Conservation (phyloP, 768 basidiomycete species). For the Podaxis sp. region DNA sequence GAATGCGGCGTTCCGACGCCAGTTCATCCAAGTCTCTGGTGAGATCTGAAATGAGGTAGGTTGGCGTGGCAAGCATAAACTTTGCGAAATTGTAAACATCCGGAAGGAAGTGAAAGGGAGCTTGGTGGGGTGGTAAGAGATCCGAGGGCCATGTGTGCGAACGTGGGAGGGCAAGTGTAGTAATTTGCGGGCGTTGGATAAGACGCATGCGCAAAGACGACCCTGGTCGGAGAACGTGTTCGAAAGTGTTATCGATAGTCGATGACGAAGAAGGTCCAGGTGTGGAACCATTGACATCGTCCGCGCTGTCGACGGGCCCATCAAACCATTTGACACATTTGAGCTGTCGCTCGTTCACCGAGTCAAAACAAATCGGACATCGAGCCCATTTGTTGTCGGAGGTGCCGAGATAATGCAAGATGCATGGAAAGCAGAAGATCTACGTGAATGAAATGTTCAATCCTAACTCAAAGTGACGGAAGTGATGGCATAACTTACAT, state of each 20-base stretch:
- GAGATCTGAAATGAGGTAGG: slow-evolving; percentile 76
- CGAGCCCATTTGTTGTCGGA: slow-evolving; percentile 89
- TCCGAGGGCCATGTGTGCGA: slow-evolving; percentile 95
- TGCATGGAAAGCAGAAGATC: slow-evolving; percentile 96
- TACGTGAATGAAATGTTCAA: slow-evolving; percentile 29
- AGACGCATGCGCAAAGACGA: slow-evolving; percentile 80
- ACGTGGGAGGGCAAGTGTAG: slow-evolving; percentile 91
- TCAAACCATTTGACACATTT: slow-evolving; percentile 93
- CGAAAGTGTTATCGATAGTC: slow-evolving; percentile 32
- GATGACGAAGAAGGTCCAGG: slow-evolving; percentile 46
- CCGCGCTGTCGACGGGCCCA: slow-evolving; percentile 35
- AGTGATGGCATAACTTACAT: slow-evolving; percentile 58
- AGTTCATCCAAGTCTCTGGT: slow-evolving; percentile 73
- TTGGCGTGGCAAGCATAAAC: slow-evolving; percentile 95
- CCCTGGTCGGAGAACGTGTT: slow-evolving; percentile 48
- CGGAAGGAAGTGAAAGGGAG: slow-evolving; percentile 95
- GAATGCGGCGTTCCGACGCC: slow-evolving; percentile 61
- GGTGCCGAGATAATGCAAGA: slow-evolving; percentile 84
- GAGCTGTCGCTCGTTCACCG: slow-evolving; percentile 84
- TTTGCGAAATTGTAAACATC: slow-evolving; percentile 86
- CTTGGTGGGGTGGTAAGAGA: slow-evolving; percentile 85
- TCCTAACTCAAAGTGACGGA: slow-evolving; percentile 15
- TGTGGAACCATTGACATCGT: slow-evolving; percentile 30
- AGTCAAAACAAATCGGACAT: slow-evolving; percentile 97
- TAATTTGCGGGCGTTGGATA: slow-evolving; percentile 90